A percentile compares a stretch with the other conserved stretches of the same genome.
Evolutionary conservation across 495 filamentous ascomycete genomes (phyloP).

Genomic region (Xylaria intraflava): DNA sequence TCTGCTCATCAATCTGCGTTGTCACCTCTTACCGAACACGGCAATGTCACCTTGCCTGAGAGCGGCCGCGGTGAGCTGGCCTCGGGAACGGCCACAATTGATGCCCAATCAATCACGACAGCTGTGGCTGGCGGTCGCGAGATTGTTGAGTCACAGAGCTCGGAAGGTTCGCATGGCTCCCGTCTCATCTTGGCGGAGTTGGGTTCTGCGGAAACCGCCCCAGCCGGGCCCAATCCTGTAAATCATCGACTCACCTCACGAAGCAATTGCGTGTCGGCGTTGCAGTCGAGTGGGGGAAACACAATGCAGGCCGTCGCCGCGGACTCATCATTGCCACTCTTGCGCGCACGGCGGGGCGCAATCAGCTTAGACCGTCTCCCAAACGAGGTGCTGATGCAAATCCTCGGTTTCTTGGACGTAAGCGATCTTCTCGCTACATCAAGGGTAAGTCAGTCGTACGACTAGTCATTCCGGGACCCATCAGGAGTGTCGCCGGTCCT

Average conservation of each 20-base stretch:
- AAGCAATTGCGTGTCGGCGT: background rate
- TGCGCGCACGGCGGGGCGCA: conserved; percentile 23
- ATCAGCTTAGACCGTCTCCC: conserved; percentile 37
- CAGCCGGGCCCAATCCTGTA: conserved; percentile 16
- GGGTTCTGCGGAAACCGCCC: conserved; percentile 5
- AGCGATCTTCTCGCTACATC: conserved; percentile 49
- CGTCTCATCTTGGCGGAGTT: background rate
- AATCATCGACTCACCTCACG: conserved; percentile 5
- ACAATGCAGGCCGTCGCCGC: background rate
- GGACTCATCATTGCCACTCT: conserved; percentile 6
- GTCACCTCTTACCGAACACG: conserved; percentile 20
- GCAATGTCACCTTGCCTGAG: conserved; percentile 21
- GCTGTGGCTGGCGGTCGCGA: background rate
- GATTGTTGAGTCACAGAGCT: background rate
- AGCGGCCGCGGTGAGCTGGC: conserved; percentile 15
- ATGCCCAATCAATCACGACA: conserved; percentile 25
- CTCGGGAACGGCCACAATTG: conserved; percentile 23
- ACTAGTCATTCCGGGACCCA: conserved; percentile 6
- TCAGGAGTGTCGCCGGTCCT: background rate
- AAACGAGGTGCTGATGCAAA: conserved; percentile 50
- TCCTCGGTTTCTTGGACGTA: conserved; percentile 51
- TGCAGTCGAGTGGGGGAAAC: conserved; percentile 1
- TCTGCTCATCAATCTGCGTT: conserved; percentile 7
- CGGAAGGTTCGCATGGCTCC: background rate
- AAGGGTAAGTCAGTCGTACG: conserved; percentile 42